Base-by-base conservation (phyloP, 2,329 filamentous ascomycete genomes). In the Aspergillus unguis region DNA sequence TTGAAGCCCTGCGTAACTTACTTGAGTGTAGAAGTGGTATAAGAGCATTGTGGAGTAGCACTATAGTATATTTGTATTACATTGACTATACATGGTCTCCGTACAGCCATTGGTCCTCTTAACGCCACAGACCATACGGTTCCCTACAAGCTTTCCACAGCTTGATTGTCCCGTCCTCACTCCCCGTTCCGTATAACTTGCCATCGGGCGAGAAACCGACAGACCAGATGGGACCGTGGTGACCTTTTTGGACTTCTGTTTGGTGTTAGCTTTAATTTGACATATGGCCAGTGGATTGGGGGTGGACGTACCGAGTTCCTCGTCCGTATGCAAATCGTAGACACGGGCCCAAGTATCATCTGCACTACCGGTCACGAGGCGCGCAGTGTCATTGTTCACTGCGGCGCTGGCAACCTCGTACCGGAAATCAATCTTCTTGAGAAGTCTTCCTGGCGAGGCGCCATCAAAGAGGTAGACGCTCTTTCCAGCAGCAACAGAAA, bases 211-310 rank as follows among this genome's bases (percentile, higher is more conserved):
- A 94, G 72, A 96, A 99, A 52, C 87, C 87, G 54, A 95, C 85
- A 5, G 91, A 96, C 94, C 94, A 99, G 57, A 99, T 94, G 1
- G 92, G 92, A 1, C 94, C 94, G 66, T 99, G 94, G 63, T 99
- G 94, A 26, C 94, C 94, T 74, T 96, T 96, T 75, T 95, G 90
- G 9, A 92, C 87, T 69, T 97, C 94, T 87, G 56, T 17, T 41
- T 8, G 33, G 2, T 42, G 46, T 56, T 53, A 58, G 49, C 5
- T 43, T 28, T 36, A 23, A 6, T 11, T n/a, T 23, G 29, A 43
- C 27, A 29, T n/a, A 23, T 23, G 5, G 37, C 9, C 31, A 25
- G 17, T 23, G 23, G 25, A 29, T 5, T 5, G 17, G 6, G 29
- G 51, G 47, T 8, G 26, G 50, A 48, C 57, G 42, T 75, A 87